These are phyloP conservation scores for Vickermania ingenoplastis DNA, from an alignment of 208 protist genomes.

Conservation along the genomic window DNA sequence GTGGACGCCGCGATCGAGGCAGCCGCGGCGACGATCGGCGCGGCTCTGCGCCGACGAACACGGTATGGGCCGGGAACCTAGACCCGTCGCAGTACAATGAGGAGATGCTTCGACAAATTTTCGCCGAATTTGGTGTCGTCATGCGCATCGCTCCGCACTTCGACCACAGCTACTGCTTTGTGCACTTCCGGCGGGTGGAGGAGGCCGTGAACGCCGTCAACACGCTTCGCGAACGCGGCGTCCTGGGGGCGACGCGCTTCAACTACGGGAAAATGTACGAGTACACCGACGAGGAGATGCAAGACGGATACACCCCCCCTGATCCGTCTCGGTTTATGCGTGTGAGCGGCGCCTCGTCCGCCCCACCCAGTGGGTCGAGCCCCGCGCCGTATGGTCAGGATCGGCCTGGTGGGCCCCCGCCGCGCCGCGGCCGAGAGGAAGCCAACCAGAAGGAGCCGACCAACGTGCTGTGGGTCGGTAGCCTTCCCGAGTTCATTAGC, in stretches of 20 bases:
- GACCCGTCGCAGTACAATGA: conserved; percentile 42
- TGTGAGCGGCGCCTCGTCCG: background rate
- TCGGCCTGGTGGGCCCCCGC: conserved; percentile 6
- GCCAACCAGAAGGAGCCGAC: conserved; percentile 50
- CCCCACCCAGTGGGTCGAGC: background rate
- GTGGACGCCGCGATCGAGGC: conserved; percentile 3
- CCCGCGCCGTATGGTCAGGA: background rate
- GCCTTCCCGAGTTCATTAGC: conserved; percentile 53
- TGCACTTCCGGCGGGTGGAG: conserved; percentile 72
- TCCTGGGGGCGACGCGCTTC: conserved; percentile 46
- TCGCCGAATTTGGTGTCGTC: conserved; percentile 70
- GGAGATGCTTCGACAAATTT: conserved; percentile 32
- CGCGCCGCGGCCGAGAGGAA: conserved; percentile 42
- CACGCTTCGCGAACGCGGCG: conserved; percentile 36
- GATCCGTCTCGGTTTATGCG: background rate
- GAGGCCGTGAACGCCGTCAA: conserved; percentile 69
- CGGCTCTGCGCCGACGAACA: conserved; percentile 76
- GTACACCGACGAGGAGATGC: conserved; percentile 67
- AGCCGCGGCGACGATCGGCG: conserved; percentile 13
- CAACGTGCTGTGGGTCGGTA: conserved; percentile 77
- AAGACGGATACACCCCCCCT: conserved; percentile 29
- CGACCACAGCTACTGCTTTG: conserved; percentile 75
- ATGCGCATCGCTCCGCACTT: conserved; percentile 63
- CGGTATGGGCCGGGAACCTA: conserved; percentile 81
- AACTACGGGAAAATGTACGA: conserved; percentile 86